Conservation (phyloP, 495 filamentous ascomycete genomes). For the Parachaetomium inaequale region DNA sequence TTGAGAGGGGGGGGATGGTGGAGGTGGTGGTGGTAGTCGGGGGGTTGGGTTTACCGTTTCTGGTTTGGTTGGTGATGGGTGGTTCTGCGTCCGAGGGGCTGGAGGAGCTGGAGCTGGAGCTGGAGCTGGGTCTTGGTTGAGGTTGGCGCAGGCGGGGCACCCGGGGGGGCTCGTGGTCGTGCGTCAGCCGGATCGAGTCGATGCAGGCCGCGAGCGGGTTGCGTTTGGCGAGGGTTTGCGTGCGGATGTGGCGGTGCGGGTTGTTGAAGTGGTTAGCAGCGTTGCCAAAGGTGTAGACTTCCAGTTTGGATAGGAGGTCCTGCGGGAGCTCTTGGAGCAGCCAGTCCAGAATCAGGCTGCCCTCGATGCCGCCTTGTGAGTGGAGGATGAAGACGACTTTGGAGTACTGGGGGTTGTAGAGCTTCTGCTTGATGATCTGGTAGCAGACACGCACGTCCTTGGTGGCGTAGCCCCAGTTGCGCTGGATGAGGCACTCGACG, state of each 20-base stretch:
- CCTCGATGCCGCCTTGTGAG: slow-evolving; percentile 78
- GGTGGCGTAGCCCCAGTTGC: slow-evolving; percentile 70
- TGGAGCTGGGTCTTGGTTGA: background rate
- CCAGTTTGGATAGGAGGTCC: slow-evolving; percentile 62
- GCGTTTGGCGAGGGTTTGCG: slow-evolving; percentile 21
- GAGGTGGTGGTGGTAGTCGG: background rate
- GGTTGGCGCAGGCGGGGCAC: slow-evolving; percentile 1
- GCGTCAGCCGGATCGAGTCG: slow-evolving; percentile 21
- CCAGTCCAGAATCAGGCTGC: slow-evolving; percentile 71
- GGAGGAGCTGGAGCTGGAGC: background rate
- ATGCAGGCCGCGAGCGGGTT: slow-evolving; percentile 28
- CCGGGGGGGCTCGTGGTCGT: background rate
- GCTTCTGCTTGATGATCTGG: slow-evolving; percentile 53
- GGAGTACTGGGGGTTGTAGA: slow-evolving; percentile 55
- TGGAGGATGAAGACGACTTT: slow-evolving; percentile 79
- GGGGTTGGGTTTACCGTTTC: background rate
- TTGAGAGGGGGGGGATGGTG: slow-evolving; percentile 11
- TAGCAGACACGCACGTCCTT: slow-evolving; percentile 59
- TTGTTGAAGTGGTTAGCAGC: slow-evolving; percentile 90
- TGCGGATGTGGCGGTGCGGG: slow-evolving; percentile 48
- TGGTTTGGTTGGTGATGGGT: background rate
- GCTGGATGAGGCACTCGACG: slow-evolving; percentile 71
- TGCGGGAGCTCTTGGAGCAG: slow-evolving; percentile 72
- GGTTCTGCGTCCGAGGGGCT: background rate
- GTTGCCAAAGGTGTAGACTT: slow-evolving; percentile 82